Evolutionary conservation across 2,329 filamentous ascomycete genomes (phyloP).

Genomic region (Lasiodiplodia gonubiensis): DNA sequence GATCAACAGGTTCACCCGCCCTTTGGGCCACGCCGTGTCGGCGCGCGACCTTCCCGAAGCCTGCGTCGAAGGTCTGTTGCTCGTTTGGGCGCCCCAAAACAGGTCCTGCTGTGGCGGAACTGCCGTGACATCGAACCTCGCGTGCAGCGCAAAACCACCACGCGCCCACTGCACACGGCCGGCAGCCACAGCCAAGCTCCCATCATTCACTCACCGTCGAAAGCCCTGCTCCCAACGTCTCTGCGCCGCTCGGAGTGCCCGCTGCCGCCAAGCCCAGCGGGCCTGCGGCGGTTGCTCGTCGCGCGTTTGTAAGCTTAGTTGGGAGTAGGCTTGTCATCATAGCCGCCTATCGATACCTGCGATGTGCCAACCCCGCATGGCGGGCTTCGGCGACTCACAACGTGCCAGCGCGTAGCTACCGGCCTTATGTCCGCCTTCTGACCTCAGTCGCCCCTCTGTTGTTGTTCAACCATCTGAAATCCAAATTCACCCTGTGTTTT

Average conservation of each 20-base stretch:
- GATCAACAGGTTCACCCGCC: constrained; percentile 23
- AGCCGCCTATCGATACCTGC: constrained; percentile 13
- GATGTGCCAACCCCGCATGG: background rate
- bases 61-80: background rate
- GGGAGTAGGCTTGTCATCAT: background rate
- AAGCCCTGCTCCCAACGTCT: constrained; percentile 1
- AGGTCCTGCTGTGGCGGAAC: background rate
- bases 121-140: constrained; percentile 8
- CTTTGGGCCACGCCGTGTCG: constrained; percentile 5
- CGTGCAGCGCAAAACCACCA: constrained; percentile 24
- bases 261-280: constrained; percentile 15
- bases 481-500: background rate
- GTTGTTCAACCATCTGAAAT: background rate
- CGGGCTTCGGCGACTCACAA: background rate
- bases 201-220: constrained; percentile 12
- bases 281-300: background rate
- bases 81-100: background rate
- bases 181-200: constrained; percentile 14
- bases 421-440: background rate
- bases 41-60: constrained; percentile 7
- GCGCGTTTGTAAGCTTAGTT: background rate
- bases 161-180: constrained; percentile 13
- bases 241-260: constrained; percentile 13
- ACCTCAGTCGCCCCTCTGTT: background rate
- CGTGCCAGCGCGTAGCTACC: background rate